Base-by-base conservation (phyloP, 768 basidiomycete species). In the Paxillus involutus region DNA sequence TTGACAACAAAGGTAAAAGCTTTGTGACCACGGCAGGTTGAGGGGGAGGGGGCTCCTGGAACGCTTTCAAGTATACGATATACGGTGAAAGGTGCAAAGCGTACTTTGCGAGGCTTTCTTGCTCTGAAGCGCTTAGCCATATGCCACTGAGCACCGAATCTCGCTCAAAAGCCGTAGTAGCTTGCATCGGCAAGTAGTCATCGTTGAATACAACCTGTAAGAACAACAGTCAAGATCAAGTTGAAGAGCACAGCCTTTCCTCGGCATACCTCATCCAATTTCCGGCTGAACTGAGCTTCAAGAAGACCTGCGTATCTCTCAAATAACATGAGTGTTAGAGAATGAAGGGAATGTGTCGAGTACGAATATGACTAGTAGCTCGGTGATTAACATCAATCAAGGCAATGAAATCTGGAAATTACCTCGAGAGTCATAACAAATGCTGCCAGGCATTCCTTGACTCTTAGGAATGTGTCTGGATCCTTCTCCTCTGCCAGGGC, bases 361-460 rank as follows among this genome's bases (percentile, higher is more conserved):
- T 94, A 98, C 6, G 85, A 86, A 63, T 92, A 92, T 5, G 90
- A 86, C 94, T 96, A 58, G 32, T 26, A 39, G 57, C 44, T 24
- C 46, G 37, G 59, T 57, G 40, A 56, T 52, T 45, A 33, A 50
- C 17, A 6, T 47, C 24, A 8, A 3, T 11, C 33, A 47, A 53
- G 14, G 21, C 3, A 48, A 12, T 9, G 10, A 47, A 19, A 51
- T 13, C 21, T 8, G 48, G 49, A 14, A 43, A 76, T 51, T 60
- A 94, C 96, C 81, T 97, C 94, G 1, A 98, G 75, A 0, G 94
- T 95, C 82, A 91, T 91, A 35, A 94, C 86, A 59, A 97, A 98
- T 10, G 83, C 81, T 52, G 91, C 77, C 11, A 98, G 75, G 55
- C 80, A 84, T 68, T 92, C 91, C 71, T 98, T 98, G 32, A 86